Evolutionary conservation across 345 rosid genomes (phyloP).

Genomic region (Diplotaxis tenuifolia): DNA sequence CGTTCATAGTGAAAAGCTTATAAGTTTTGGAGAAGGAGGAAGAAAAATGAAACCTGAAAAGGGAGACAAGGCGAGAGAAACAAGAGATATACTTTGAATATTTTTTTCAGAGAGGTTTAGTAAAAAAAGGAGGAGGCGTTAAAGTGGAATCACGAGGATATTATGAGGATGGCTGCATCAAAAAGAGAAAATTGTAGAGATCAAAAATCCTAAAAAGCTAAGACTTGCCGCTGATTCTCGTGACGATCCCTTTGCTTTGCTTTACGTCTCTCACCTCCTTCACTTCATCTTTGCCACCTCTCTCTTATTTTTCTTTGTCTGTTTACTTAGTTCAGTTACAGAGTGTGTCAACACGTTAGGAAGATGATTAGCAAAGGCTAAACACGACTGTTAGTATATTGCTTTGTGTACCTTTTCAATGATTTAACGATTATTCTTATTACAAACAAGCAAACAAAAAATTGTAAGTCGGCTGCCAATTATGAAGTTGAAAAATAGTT

Average conservation of each 20-base stretch:
- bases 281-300: conserved; percentile 25
- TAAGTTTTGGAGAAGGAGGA: not conserved
- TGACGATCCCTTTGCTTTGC: conserved; percentile 21
- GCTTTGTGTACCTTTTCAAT: not conserved
- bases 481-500: too few relatives aligned
- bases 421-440: not conserved
- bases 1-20: conserved; percentile 37
- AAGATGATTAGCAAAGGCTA: conserved; percentile 4
- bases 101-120: not conserved
- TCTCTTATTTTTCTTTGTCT: not conserved
- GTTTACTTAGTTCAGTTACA: conserved; percentile 3
- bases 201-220: not conserved
- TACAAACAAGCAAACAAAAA: not conserved
- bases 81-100: conserved; percentile 22
- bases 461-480: not conserved
- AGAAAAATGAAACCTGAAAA: conserved; percentile 2
- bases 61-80: conserved; percentile 40
- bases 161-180: conserved; percentile 18
- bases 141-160: conserved; percentile 37
- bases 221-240: conserved; percentile 24
- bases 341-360: not conserved
- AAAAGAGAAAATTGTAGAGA: conserved; percentile 8
- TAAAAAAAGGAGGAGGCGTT: conserved; percentile 28
- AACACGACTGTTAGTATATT: conserved; percentile 5
- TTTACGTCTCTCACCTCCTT: conserved; percentile 27